Evolutionary conservation across 2,329 filamentous ascomycete species (phyloP).

Genomic region (Colletotrichum lini): DNA sequence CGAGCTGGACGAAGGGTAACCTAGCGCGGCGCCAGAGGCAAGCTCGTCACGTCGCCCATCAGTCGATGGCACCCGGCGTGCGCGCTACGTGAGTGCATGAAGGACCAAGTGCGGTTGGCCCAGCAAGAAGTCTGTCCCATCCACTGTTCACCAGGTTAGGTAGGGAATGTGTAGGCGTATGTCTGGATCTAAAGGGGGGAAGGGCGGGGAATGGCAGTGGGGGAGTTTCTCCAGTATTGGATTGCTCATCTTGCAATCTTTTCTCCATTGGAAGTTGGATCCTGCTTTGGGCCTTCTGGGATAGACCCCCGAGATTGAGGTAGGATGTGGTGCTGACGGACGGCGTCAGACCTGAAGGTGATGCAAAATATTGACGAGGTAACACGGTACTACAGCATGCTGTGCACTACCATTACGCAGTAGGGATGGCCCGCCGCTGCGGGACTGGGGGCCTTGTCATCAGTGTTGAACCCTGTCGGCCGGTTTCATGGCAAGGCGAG

Average conservation of each 20-base stretch:
- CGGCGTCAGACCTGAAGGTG: neutral
- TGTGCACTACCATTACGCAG: neutral
- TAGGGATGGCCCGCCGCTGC: neutral
- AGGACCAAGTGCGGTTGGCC: neutral
- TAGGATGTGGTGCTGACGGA: neutral
- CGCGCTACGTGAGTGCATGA: neutral
- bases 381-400: neutral
- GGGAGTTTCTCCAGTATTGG: neutral
- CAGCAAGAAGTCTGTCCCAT: neutral
- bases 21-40: slow-evolving; percentile 6
- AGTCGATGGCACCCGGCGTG: neutral
- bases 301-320: neutral
- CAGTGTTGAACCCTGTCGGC: neutral
- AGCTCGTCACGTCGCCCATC: slow-evolving; percentile 4
- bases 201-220: neutral
- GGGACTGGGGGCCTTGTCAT: neutral
- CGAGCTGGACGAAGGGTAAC: neutral
- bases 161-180: too few species aligned
- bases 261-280: neutral
- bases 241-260: neutral
- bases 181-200: neutral
- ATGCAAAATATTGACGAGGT: neutral
- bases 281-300: neutral
- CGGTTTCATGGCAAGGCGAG: neutral
- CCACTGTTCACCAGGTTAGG: too few species aligned